Conservation (phyloP, 208 protist genomes). For the Lotmaria passim region DNA sequence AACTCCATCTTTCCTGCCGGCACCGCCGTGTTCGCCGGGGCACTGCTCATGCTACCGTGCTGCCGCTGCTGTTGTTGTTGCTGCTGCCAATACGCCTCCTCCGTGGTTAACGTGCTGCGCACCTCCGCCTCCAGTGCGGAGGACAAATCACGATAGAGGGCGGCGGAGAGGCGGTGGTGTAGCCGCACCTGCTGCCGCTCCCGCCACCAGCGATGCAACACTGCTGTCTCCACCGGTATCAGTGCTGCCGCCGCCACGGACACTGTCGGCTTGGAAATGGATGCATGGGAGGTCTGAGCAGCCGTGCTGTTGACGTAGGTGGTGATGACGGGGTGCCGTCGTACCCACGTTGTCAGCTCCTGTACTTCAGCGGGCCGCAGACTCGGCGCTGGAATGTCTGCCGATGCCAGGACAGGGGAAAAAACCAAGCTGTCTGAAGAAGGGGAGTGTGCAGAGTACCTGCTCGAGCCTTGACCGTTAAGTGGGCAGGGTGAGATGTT, state of each 20-base stretch:
- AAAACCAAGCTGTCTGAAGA: background rate
- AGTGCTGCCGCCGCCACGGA: background rate
- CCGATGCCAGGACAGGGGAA: background rate
- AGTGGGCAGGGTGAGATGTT: background rate
- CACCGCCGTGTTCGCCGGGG: slow-evolving; percentile 23
- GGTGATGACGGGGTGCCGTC: background rate
- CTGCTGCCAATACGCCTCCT: slow-evolving; percentile 56
- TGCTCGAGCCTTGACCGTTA: no score
- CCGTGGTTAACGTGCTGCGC: slow-evolving; percentile 50
- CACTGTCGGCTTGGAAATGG: background rate
- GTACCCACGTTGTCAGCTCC: slow-evolving; percentile 26
- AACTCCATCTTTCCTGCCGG: slow-evolving; percentile 48
- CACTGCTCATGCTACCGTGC: slow-evolving; percentile 23
- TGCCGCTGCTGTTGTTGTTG: slow-evolving; percentile 24
- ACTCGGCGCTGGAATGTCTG: slow-evolving; percentile 12
- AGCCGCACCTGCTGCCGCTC: slow-evolving; percentile 48
- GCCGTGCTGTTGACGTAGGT: background rate
- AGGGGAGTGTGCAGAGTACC: no score
- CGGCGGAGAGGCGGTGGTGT: slow-evolving; percentile 25
- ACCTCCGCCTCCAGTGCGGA: slow-evolving; percentile 44
- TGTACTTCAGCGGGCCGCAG: slow-evolving; percentile 11
- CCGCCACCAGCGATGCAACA: slow-evolving; percentile 68
- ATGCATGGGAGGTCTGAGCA: background rate
- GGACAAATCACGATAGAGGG: slow-evolving; percentile 41
- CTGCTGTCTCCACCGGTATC: background rate